Base-by-base conservation (phyloP, 2,329 filamentous ascomycete species). In the Ascochyta viciae-villosae region DNA sequence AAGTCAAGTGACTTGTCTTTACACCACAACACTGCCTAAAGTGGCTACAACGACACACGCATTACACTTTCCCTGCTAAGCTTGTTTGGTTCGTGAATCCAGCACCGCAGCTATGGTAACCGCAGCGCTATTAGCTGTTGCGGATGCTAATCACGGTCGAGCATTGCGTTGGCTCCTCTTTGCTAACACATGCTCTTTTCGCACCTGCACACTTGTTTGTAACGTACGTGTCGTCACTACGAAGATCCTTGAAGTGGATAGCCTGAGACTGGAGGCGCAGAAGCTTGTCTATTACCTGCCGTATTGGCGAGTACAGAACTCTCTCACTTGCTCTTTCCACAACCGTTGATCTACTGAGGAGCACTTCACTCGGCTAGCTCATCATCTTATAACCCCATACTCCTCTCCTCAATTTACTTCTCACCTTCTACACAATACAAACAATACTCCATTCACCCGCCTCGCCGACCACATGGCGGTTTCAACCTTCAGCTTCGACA, bases 381-480 rank as follows among this genome's bases (percentile, higher is more conserved):
- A 3, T 24, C 15, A 19, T 12, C 23, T n/a, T 38, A 50, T 46
- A 50, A 38, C 26, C 1, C 2, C 24, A 15, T 10, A 22, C 15
- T 3, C 35, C 24, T 4, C 35, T 8, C 6, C 7, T 6, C 16
- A 24, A 4, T 6, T 16, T 33, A 2, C 19, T 50, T 27, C 37
- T 27, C 6, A 29, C 6, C 16, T 19, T 38, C 37, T 13, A 29
- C 49, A 34, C 12, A 34, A 23, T 24, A 15, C 31, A 51, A 7
- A 16, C 6, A 24, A 16, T 6, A 22, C 10, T 51, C n/a, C 31
- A 23, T 29, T 15, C 12, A 37, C 40, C 41, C 24, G 33, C 7
- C 19, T 40, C 16, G 22, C 27, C 44, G 33, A 16, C 48, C 44
- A 45, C 15, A 69, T 69, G 66, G 27, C 45, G 10, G 54, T 64